Conservation (phyloP, 2,329 filamentous ascomycete species). For the Acrocalymma vagum region DNA sequence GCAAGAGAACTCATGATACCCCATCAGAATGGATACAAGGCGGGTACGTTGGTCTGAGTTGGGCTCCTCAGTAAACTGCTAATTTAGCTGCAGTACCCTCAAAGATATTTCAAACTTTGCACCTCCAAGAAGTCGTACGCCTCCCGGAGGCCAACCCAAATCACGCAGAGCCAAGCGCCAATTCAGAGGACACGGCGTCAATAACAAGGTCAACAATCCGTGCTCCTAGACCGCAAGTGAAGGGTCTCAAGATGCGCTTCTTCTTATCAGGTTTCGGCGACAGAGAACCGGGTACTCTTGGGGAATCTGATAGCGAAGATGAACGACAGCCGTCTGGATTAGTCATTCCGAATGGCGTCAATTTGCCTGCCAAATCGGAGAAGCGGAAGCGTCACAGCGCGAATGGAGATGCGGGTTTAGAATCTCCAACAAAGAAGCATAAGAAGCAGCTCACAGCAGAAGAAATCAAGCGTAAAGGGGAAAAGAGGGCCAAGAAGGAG, state of each 20-base stretch:
- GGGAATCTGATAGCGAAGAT: conserved; percentile 51
- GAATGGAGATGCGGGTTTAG: conserved; percentile 32
- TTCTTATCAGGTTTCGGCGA: conserved; percentile 68
- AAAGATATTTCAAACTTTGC: conserved; percentile 66
- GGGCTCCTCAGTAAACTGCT: conserved; percentile 6
- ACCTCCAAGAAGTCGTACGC: conserved; percentile 70
- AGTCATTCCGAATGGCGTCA: conserved; percentile 30
- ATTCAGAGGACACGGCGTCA: conserved; percentile 50
- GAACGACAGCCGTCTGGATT: conserved; percentile 42
- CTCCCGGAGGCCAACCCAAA: conserved; percentile 55
- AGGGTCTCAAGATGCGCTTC: conserved; percentile 72
- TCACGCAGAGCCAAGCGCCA: conserved; percentile 51
- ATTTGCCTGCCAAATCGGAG: conserved; percentile 35
- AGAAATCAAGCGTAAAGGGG: conserved; percentile 46
- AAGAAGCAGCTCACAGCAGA: conserved; percentile 47
- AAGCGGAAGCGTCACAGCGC: conserved; percentile 51
- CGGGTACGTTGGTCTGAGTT: conserved; percentile 56
- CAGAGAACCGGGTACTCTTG: conserved; percentile 54
- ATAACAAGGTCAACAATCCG: conserved; percentile 60
- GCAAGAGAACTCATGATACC: conserved; percentile 70
- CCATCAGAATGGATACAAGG: conserved; percentile 63
- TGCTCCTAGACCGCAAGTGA: conserved; percentile 69
- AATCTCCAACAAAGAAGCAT: conserved; percentile 47
- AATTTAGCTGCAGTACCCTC: conserved; percentile 26
- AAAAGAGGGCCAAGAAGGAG: conserved; percentile 49